These are phyloP conservation scores for Cryptococcus hybrid DNA, from an alignment of 1,284 basidiomycete genomes.

Conservation along the genomic window DNA sequence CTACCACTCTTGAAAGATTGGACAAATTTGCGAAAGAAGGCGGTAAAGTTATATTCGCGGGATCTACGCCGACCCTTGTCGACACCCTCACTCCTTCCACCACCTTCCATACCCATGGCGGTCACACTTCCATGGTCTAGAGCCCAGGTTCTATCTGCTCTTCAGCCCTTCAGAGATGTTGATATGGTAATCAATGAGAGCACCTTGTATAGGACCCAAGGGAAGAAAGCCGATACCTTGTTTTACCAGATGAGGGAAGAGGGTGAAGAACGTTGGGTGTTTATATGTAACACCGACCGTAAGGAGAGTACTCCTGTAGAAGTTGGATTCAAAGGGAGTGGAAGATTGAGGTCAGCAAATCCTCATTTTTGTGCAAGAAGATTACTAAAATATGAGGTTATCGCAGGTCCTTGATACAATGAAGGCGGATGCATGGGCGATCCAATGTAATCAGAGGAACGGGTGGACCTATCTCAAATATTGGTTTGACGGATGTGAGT, in stretches of 20 bases:
- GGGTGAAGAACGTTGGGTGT: conserved; percentile 18
- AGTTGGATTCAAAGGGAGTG: too few relatives aligned
- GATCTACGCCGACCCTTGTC: conserved; percentile 17
- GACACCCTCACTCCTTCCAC: conserved; percentile 16
- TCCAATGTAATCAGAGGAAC: too few relatives aligned
- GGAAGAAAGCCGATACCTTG: conserved; percentile 20
- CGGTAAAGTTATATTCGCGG: conserved; percentile 21
- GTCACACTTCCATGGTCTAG: conserved; percentile 12
- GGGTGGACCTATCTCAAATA: too few relatives aligned
- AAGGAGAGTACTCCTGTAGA: too few relatives aligned
- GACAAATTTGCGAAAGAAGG: conserved; percentile 15
- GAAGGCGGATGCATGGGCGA: too few relatives aligned
- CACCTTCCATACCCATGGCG: conserved; percentile 4
- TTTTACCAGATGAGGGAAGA: conserved; percentile 19
- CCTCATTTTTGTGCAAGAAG: too few relatives aligned
- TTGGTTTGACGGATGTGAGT: too few relatives aligned
- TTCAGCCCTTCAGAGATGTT: conserved; percentile 19
- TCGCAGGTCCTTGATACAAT: too few relatives aligned
- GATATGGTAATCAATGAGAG: conserved; percentile 21
- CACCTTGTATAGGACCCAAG: conserved; percentile 18
- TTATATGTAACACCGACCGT: conserved; percentile 27
- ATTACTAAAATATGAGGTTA: too few relatives aligned
- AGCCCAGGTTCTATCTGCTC: conserved; percentile 13
- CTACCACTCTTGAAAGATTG: conserved; percentile 23
- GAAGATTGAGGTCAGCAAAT: too few relatives aligned